Conservation (phyloP, 2,329 filamentous ascomycete genomes). For the Botrytis paeoniae region DNA sequence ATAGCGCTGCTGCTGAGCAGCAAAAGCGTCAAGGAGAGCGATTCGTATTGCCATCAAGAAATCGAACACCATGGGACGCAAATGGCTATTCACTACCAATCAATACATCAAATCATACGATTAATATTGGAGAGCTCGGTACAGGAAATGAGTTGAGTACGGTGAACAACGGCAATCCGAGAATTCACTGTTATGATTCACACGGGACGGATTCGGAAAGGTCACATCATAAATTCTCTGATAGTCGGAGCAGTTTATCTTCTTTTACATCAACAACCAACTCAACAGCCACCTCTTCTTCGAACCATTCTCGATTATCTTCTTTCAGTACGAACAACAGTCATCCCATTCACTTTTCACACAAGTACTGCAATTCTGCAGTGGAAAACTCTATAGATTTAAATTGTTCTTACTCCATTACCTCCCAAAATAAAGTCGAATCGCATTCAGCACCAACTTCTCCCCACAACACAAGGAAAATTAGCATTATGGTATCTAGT, state of each 20-base stretch:
- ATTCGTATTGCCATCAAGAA: slow-evolving; percentile 29
- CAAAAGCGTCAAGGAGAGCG: slow-evolving; percentile 23
- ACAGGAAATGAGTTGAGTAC: slow-evolving; percentile 1
- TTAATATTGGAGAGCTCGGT: not conserved
- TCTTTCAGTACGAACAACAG: slow-evolving; percentile 37
- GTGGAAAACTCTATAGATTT: slow-evolving; percentile 1
- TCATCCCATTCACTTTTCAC: slow-evolving; percentile 1
- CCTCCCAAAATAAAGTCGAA: not conserved
- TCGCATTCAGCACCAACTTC: slow-evolving; percentile 14
- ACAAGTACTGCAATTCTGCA: slow-evolving; percentile 1
- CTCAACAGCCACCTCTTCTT: slow-evolving; percentile 36
- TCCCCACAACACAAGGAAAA: not conserved
- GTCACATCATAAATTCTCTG: slow-evolving; percentile 36
- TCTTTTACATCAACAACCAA: slow-evolving; percentile 37
- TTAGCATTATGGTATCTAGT: slow-evolving; percentile 22
- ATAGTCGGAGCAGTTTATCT: slow-evolving; percentile 37
- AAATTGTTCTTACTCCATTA: not conserved
- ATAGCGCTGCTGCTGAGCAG: slow-evolving; percentile 34
- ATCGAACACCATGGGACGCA: slow-evolving; percentile 39
- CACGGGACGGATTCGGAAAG: slow-evolving; percentile 21
- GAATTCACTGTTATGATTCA: slow-evolving; percentile 29
- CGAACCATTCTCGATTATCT: slow-evolving; percentile 37
- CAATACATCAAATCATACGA: slow-evolving; percentile 27
- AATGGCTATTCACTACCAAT: slow-evolving; percentile 39
- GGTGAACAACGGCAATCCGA: not conserved